Conservation (phyloP, 495 filamentous ascomycete genomes). For the Aspergillus panamensis region DNA sequence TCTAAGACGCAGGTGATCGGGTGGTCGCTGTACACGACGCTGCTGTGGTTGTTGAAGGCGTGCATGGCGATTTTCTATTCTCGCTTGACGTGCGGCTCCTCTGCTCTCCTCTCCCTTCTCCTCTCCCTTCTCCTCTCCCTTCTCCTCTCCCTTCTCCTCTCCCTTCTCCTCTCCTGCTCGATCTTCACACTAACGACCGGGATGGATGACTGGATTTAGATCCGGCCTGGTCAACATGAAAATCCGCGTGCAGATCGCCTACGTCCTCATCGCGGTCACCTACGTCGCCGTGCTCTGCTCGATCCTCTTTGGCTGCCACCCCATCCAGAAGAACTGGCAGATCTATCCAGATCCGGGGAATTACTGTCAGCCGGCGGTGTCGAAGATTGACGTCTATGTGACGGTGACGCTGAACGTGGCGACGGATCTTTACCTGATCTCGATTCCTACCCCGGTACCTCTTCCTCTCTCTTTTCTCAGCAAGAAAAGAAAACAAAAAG, state of each 20-base stretch:
- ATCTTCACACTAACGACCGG: too few relatives aligned
- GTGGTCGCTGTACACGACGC: constrained; percentile 55
- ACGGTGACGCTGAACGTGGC: constrained; percentile 50
- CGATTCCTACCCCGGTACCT: constrained; percentile 51
- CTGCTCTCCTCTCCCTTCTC: not conserved
- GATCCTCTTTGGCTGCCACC: constrained; percentile 52
- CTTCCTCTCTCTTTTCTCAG: not conserved
- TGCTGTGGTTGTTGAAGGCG: constrained; percentile 58
- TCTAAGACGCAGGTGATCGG: constrained; percentile 57
- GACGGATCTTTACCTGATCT: constrained; percentile 55
- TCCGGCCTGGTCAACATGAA: constrained; percentile 48
- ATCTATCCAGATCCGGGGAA: constrained; percentile 56
- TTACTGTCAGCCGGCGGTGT: constrained; percentile 47
- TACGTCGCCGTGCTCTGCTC: constrained; percentile 53
- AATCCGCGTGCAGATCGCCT: constrained; percentile 51
- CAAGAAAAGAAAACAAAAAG: not conserved
- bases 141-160: too few relatives aligned
- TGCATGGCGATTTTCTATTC: constrained; percentile 59
- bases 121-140: too few relatives aligned
- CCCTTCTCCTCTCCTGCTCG: too few relatives aligned
- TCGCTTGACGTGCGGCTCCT: constrained; percentile 51
- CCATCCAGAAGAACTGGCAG: constrained; percentile 56
- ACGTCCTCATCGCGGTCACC: constrained; percentile 46
- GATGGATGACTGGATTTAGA: too few relatives aligned
- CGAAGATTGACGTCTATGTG: constrained; percentile 45